Evolutionary conservation across 2,329 filamentous ascomycete genomes (phyloP).

Genomic region (Phialophora expanda): DNA sequence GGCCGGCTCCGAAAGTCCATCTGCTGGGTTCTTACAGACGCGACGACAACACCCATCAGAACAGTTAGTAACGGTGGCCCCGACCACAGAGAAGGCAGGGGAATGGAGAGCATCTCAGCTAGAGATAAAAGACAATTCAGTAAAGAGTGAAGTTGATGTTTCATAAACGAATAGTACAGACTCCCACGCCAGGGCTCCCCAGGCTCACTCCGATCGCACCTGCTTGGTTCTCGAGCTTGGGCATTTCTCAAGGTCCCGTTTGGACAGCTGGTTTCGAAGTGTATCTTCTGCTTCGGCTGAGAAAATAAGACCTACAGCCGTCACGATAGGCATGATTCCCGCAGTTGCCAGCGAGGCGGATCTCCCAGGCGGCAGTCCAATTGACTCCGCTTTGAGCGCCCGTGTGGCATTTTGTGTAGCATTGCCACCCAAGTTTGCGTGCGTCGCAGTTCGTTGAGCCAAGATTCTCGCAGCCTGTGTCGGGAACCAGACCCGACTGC

Average conservation of each 20-base stretch:
- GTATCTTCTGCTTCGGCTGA: background rate
- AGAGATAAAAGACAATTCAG: background rate
- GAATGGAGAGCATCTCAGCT: background rate
- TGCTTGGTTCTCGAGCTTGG: background rate
- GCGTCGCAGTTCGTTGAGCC: constrained; percentile 17
- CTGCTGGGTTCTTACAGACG: background rate
- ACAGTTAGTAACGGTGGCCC: background rate
- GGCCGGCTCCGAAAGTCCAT: background rate
- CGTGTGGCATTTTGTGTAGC: background rate
- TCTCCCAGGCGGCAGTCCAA: constrained; percentile 9
- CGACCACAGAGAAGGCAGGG: background rate
- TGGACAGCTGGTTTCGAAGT: constrained; percentile 3
- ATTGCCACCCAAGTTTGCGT: constrained; percentile 4
- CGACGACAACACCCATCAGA: background rate
- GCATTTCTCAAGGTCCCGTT: background rate
- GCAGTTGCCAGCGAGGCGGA: constrained; percentile 5
- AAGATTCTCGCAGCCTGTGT: constrained; percentile 28
- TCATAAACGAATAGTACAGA: background rate
- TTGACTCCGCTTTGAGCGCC: constrained; percentile 11
- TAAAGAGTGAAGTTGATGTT: constrained; percentile 13
- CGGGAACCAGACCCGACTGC: constrained; percentile 76
- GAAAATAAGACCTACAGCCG: constrained; percentile 10
- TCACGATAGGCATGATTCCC: constrained; percentile 15
- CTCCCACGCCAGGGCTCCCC: background rate
- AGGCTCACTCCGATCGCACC: background rate